phyloP scores from a whole-genome alignment of 2,329 filamentous ascomycete genomes.

The Apiospora malaysiana region DNA sequence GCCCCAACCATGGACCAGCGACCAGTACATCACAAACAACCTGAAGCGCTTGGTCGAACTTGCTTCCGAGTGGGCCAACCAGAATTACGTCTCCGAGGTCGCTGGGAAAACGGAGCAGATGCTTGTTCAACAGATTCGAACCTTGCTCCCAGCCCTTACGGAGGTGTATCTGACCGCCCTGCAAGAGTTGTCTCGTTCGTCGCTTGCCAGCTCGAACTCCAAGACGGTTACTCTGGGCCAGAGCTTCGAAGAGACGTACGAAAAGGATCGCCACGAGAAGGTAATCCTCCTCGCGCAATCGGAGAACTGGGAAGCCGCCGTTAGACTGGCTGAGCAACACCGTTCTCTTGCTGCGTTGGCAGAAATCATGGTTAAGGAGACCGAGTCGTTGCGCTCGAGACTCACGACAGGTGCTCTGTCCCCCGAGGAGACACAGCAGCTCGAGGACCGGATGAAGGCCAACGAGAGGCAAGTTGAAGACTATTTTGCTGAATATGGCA shows the following conservation, averaged over 20 bases:
- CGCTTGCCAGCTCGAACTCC: constrained; percentile 49
- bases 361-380: constrained; percentile 60
- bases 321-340: constrained; percentile 64
- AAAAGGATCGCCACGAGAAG: constrained; percentile 57
- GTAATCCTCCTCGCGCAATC: constrained; percentile 59
- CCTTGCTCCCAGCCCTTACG: constrained; percentile 56
- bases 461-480: constrained; percentile 54
- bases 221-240: constrained; percentile 50
- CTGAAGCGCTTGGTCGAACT: constrained; percentile 65
- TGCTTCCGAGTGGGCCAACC: constrained; percentile 59
- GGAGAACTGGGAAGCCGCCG: constrained; percentile 62
- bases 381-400: constrained; percentile 48
- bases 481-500: constrained; percentile 69
- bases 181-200: constrained; percentile 59
- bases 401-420: constrained; percentile 40
- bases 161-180: constrained; percentile 62
- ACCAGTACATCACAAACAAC: constrained; percentile 65
- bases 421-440: constrained; percentile 43
- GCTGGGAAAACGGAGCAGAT: constrained; percentile 40
- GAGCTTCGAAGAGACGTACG: constrained; percentile 55
- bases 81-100: constrained; percentile 44
- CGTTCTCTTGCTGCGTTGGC: constrained; percentile 61
- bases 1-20: constrained; percentile 86
- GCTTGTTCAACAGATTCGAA: constrained; percentile 52
- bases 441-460: constrained; percentile 50